Evolutionary conservation across 345 rosid species (phyloP).

Genomic region (Geranium brycei): DNA sequence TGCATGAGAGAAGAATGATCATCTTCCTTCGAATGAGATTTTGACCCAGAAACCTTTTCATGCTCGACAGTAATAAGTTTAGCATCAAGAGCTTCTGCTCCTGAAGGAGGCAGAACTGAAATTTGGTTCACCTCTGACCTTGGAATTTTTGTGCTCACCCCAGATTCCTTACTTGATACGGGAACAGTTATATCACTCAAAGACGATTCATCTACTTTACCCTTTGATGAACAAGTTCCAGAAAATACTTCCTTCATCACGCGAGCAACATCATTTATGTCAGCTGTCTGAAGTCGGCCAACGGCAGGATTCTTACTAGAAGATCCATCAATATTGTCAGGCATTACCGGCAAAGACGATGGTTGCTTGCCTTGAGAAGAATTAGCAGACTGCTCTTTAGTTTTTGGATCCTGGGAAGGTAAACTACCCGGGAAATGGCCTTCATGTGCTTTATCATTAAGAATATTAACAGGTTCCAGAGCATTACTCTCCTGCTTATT

Average conservation of each 20-base stretch:
- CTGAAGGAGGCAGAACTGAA: too few relatives aligned
- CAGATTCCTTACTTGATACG: not conserved
- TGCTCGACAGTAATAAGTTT: too few relatives aligned
- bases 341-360: conserved; percentile 4
- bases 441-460: conserved; percentile 23
- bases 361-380: conserved; percentile 8
- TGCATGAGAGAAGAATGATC: too few relatives aligned
- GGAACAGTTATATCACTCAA: not conserved
- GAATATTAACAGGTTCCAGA: conserved; percentile 23
- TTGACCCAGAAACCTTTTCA: too few relatives aligned
- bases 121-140: too few relatives aligned
- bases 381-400: conserved; percentile 10
- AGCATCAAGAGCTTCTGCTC: too few relatives aligned
- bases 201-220: conserved; percentile 22
- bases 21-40: too few relatives aligned
- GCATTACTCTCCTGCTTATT: conserved; percentile 30
- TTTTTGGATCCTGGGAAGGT: conserved; percentile 22
- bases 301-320: conserved; percentile 14
- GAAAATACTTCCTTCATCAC: conserved; percentile 54
- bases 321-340: conserved; percentile 2
- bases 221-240: conserved; percentile 37
- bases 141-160: not conserved
- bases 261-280: conserved; percentile 46
- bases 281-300: conserved; percentile 34
- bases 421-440: conserved; percentile 13